Conservation (phyloP, 352 stramenopile genomes). For the Phytopythium ostracodes region DNA sequence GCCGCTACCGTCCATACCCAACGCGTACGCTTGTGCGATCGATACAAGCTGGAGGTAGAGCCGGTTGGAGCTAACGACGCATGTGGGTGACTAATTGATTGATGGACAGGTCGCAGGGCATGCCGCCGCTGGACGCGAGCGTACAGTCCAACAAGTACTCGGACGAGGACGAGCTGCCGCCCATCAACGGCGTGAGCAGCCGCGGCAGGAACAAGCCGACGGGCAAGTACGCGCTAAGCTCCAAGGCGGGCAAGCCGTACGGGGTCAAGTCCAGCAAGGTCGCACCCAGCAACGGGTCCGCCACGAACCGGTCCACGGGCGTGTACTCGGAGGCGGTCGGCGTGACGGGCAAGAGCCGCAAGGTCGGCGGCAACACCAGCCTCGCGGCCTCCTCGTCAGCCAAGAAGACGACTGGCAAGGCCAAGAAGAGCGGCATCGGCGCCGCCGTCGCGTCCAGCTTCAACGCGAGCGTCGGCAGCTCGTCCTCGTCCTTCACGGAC, state of each 20-base stretch:
- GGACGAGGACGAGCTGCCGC: constrained; percentile 44
- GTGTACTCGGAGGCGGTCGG: constrained; percentile 20
- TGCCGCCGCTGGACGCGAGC: constrained; percentile 15
- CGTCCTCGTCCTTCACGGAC: constrained; percentile 8
- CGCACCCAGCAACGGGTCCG: constrained; percentile 18
- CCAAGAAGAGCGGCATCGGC: constrained; percentile 11
- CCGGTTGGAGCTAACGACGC: constrained; percentile 1
- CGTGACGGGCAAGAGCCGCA: constrained; percentile 20
- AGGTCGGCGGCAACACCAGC: constrained; percentile 12
- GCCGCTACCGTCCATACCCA: constrained; percentile 53
- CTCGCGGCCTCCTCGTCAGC: background rate
- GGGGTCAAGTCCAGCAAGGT: constrained; percentile 24
- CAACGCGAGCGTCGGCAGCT: constrained; percentile 7
- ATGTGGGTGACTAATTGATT: background rate
- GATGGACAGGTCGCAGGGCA: constrained; percentile 15
- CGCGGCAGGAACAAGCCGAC: constrained; percentile 12
- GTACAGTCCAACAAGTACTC: constrained; percentile 12
- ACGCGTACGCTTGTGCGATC: constrained; percentile 18
- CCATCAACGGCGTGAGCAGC: constrained; percentile 31
- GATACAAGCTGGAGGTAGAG: background rate
- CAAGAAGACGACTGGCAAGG: constrained; percentile 10
- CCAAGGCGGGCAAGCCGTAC: constrained; percentile 20
- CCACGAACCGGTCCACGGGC: constrained; percentile 24
- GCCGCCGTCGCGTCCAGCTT: constrained; percentile 10
- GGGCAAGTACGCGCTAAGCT: constrained; percentile 23